Evolutionary conservation across 768 basidiomycete species (phyloP).

Genomic region (Fibroporia radiculosa): DNA sequence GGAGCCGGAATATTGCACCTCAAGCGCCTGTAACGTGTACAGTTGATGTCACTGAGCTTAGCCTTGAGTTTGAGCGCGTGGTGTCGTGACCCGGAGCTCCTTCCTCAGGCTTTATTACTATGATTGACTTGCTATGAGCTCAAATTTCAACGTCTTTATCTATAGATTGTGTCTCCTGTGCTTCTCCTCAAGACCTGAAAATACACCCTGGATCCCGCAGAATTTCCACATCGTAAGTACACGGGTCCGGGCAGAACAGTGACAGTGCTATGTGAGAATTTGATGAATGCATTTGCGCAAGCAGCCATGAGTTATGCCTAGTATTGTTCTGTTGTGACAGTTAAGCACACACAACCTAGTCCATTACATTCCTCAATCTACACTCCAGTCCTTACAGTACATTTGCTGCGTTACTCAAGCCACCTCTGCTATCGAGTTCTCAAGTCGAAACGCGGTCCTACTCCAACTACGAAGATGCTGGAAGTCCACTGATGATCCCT

Average conservation of each 20-base stretch:
- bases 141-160: neutral
- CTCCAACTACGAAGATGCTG: slow-evolving; percentile 1
- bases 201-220: neutral
- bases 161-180: neutral
- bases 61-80: neutral
- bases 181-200: neutral
- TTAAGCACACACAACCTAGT: no score
- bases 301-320: no score
- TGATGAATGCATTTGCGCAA: no score
- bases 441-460: neutral
- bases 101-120: neutral
- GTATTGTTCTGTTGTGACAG: no score
- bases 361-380: neutral
- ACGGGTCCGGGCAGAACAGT: no score
- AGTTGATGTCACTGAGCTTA: no score
- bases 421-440: neutral
- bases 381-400: neutral
- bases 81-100: neutral
- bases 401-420: no score
- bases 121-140: neutral
- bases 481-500: slow-evolving; percentile 20
- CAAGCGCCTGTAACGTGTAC: neutral
- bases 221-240: neutral
- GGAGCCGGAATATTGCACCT: neutral
- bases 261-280: no score